phyloP scores from a whole-genome alignment of 2,329 filamentous ascomycete species.

The Calonectria honghensis region DNA sequence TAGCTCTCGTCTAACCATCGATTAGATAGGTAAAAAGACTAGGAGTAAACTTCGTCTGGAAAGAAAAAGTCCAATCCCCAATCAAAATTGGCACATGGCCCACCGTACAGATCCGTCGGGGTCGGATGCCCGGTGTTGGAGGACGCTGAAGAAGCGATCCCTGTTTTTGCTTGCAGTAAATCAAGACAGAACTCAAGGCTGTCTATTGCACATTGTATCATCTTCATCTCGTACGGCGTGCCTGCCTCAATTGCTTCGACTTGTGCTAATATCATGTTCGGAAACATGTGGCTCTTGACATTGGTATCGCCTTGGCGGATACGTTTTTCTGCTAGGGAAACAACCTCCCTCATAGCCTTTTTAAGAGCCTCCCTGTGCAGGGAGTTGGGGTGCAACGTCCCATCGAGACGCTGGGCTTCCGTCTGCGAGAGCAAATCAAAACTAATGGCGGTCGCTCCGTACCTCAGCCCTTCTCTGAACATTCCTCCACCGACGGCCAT shows the following conservation, averaged over 20 bases:
- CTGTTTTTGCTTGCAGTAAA: constrained; percentile 49
- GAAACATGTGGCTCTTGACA: constrained; percentile 65
- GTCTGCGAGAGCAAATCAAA: constrained; percentile 62
- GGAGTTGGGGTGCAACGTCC: constrained; percentile 54
- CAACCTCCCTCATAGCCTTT: constrained; percentile 55
- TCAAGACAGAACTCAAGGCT: constrained; percentile 58
- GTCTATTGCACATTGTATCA: constrained; percentile 58
- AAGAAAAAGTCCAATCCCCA: constrained; percentile 5
- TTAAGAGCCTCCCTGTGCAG: constrained; percentile 58
- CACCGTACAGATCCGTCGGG: not conserved
- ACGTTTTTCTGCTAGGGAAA: constrained; percentile 55
- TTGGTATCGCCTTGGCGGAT: constrained; percentile 66
- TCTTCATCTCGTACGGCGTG: constrained; percentile 48
- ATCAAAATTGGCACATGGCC: not conserved
- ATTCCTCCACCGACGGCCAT: constrained; percentile 62
- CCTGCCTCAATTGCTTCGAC: constrained; percentile 60
- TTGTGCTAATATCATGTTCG: constrained; percentile 63
- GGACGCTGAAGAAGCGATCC: not conserved
- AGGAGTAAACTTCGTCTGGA: not conserved
- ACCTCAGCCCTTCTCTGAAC: constrained; percentile 62
- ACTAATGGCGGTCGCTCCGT: constrained; percentile 57
- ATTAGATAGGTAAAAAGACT: not conserved
- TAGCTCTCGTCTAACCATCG: not conserved
- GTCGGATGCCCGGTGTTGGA: not conserved
- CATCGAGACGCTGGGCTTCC: constrained; percentile 55